Percentiles rank a stretch among this genome's conserved stretches.
phyloP scores from a whole-genome alignment of 169 alveolate species.

The Eimeria falciformis region DNA sequence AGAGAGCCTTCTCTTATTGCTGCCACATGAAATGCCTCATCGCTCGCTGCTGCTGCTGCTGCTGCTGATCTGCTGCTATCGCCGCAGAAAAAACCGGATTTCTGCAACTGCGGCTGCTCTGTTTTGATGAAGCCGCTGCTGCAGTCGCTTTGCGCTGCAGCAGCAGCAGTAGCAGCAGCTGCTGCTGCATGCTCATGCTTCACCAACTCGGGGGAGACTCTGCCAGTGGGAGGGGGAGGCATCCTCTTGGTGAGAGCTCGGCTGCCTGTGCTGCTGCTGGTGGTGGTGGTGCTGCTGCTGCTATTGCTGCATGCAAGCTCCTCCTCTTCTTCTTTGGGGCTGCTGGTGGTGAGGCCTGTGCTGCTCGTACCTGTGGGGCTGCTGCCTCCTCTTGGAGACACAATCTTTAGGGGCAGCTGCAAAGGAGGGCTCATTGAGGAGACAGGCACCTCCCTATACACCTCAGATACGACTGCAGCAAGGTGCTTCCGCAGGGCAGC shows the following conservation, averaged over 20 bases:
- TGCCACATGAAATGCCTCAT: slow-evolving; percentile 25
- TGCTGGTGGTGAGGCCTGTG: slow-evolving; percentile 46
- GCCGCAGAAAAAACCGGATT: no score
- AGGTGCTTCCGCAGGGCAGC: slow-evolving; percentile 38
- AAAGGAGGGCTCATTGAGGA: not conserved
- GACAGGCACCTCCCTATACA: slow-evolving; percentile 27
- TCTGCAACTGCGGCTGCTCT: not conserved
- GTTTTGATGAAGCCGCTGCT: not conserved
- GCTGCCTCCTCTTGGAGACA: slow-evolving; percentile 55
- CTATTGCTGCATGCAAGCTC: slow-evolving; percentile 21
- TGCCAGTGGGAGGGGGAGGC: not conserved
- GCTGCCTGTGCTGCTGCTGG: slow-evolving; percentile 1
- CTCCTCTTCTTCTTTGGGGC: slow-evolving; percentile 58
- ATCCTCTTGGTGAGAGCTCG: not conserved
- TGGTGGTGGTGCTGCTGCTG: slow-evolving; percentile 31
- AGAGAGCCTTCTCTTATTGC: slow-evolving; percentile 24
- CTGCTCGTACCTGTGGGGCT: slow-evolving; percentile 67
- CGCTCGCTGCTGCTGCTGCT: slow-evolving; percentile 14
- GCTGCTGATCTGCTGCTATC: slow-evolving; percentile 38
- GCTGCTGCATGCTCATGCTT: slow-evolving; percentile 1
- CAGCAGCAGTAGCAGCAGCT: slow-evolving; percentile 17
- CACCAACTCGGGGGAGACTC: not conserved
- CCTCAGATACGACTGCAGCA: slow-evolving; percentile 53
- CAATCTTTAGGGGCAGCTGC: slow-evolving; percentile 29
- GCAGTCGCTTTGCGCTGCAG: slow-evolving; percentile 22